These are phyloP conservation scores for Mycena crocata DNA, from an alignment of 768 basidiomycete genomes.

Conservation along the genomic window DNA sequence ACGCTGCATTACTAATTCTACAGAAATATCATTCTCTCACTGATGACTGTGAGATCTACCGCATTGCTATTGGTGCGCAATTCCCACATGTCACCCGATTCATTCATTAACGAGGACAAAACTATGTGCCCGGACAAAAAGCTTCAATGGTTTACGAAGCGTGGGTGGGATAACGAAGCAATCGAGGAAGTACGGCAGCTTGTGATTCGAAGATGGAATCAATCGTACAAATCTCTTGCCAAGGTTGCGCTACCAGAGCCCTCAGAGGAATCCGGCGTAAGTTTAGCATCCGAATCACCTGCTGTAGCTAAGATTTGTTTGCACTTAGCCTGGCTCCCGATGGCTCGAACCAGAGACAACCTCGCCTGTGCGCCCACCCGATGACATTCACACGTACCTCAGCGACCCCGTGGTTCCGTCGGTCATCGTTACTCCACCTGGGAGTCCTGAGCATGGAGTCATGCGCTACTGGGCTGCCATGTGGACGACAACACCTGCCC, in stretches of 20 bases:
- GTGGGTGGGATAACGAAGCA: background rate
- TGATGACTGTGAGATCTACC: background rate
- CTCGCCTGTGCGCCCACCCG: background rate
- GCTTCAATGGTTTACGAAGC: background rate
- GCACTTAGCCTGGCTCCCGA: background rate
- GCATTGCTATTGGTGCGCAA: background rate
- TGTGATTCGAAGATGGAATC: background rate
- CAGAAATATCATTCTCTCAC: background rate
- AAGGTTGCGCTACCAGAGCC: background rate
- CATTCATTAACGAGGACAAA: background rate
- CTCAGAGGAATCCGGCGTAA: no score
- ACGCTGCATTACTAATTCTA: background rate
- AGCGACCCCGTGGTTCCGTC: background rate
- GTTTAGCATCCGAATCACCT: no score
- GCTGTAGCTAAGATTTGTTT: no score
- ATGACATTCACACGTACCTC: background rate
- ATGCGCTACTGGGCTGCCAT: no score
- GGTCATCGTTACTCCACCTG: background rate
- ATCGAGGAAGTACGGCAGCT: background rate
- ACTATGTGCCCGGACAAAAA: background rate
- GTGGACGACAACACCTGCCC: no score
- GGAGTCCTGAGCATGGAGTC: background rate
- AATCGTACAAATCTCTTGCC: background rate
- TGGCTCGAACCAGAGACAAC: no score
- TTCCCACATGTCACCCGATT: background rate